Evolutionary conservation across 2,329 filamentous ascomycete genomes (phyloP).

Genomic region (Pseudogymnoascus sp.): DNA sequence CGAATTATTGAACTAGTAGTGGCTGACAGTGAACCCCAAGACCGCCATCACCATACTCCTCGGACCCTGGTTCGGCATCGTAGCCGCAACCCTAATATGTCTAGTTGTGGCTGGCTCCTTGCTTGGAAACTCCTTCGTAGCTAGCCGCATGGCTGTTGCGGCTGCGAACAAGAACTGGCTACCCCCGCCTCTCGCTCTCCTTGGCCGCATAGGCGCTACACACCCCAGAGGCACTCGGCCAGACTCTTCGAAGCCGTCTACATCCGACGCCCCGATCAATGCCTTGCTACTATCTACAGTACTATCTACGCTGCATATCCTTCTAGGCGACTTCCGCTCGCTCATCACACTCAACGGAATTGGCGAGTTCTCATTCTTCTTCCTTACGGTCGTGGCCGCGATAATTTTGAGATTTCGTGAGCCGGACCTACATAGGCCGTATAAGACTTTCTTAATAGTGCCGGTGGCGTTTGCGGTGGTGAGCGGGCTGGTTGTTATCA

Average conservation of each 20-base stretch:
- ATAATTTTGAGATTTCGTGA: conserved; percentile 52
- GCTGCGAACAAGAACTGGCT: conserved; percentile 50
- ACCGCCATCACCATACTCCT: conserved; percentile 51
- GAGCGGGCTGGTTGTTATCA: conserved; percentile 53
- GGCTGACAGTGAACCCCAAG: conserved; percentile 28
- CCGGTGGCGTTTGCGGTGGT: conserved; percentile 50
- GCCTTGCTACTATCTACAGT: conserved; percentile 45
- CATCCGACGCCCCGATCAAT: conserved; percentile 48
- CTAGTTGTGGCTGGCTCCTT: conserved; percentile 57
- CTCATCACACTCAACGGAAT: conserved; percentile 55
- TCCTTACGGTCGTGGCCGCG: conserved; percentile 54
- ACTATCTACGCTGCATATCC: conserved; percentile 51
- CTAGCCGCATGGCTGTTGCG: conserved; percentile 54
- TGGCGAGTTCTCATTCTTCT: conserved; percentile 59
- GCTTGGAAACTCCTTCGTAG: conserved; percentile 57
- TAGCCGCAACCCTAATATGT: conserved; percentile 51
- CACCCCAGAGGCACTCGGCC: background rate
- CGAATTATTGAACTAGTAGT: background rate
- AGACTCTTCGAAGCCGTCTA: conserved; percentile 15
- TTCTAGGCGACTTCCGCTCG: conserved; percentile 54
- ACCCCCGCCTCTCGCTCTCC: conserved; percentile 38
- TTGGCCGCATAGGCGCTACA: conserved; percentile 38
- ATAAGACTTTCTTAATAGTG: conserved; percentile 46
- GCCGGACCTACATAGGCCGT: conserved; percentile 49
- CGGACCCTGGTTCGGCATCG: conserved; percentile 46